Percentiles rank a stretch among this genome's conserved stretches.
Evolutionary conservation across 177 flowering plant genomes (phyloP).

Genomic region (Vitis hybrid): DNA sequence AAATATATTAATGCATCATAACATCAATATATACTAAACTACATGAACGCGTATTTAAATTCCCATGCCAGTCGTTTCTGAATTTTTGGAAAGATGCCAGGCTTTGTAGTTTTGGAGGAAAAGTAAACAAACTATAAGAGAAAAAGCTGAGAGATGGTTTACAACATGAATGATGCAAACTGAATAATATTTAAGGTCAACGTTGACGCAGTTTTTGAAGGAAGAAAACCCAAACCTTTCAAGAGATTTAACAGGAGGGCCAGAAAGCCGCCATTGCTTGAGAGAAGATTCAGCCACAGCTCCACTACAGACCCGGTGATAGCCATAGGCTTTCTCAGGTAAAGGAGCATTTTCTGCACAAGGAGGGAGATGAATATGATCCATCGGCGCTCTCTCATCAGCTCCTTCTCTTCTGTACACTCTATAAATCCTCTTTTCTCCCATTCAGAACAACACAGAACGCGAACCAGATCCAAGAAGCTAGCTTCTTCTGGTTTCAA

Average conservation of each 20-base stretch:
- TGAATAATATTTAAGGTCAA: no score
- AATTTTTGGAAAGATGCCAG: no score
- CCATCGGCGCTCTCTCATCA: slow-evolving; percentile 29
- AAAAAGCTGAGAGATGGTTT: no score
- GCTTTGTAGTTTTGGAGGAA: no score
- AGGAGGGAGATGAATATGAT: slow-evolving; percentile 43
- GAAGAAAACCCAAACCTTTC: slow-evolving; percentile 28
- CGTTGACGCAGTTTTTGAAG: neutral
- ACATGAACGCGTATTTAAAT: no score
- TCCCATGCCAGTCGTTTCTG: no score
- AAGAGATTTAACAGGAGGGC: slow-evolving; percentile 28
- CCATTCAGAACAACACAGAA: slow-evolving; percentile 25
- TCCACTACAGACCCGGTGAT: slow-evolving; percentile 28
- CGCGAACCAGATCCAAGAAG: slow-evolving; percentile 24
- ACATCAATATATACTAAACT: no score
- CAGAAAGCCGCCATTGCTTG: slow-evolving; percentile 25
- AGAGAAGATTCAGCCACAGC: slow-evolving; percentile 39
- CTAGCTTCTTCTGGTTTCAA: slow-evolving; percentile 41
- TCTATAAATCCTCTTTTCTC: slow-evolving; percentile 29
- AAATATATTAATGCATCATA: no score
- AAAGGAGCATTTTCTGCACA: slow-evolving; percentile 28
- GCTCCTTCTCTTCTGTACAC: slow-evolving; percentile 16
- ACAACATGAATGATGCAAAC: no score
- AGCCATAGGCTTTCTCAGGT: slow-evolving; percentile 20
- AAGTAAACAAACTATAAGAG: no score